phyloP scores from a whole-genome alignment of 2,329 filamentous ascomycete genomes.

The Phyllosticta citriasiana region DNA sequence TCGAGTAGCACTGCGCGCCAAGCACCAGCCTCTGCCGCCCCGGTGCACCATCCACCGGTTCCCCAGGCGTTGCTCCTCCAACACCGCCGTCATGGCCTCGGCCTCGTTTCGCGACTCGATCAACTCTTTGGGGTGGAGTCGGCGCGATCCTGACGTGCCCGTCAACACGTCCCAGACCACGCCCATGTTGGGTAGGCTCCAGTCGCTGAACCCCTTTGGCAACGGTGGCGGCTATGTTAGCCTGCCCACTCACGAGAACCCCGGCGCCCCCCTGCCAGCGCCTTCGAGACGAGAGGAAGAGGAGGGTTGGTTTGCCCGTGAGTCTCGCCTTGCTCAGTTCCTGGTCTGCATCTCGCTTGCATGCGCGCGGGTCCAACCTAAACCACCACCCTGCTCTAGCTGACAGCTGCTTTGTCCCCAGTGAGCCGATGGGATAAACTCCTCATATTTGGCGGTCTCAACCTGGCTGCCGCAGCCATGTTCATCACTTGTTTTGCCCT shows the following conservation, averaged over 20 bases:
- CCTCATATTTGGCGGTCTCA: slow-evolving; percentile 84
- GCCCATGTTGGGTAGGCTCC: slow-evolving; percentile 69
- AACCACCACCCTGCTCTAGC: slow-evolving; percentile 2
- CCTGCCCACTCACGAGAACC: slow-evolving; percentile 72
- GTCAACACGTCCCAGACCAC: slow-evolving; percentile 62
- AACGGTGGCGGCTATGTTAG: slow-evolving; percentile 81
- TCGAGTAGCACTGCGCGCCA: slow-evolving; percentile 5
- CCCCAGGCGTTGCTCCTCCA: background rate
- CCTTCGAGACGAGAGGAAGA: slow-evolving; percentile 82
- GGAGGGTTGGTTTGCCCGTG: slow-evolving; percentile 89
- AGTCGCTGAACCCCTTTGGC: slow-evolving; percentile 80
- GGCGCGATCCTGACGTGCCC: slow-evolving; percentile 66
- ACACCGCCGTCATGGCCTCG: slow-evolving; percentile 58
- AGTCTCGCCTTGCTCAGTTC: slow-evolving; percentile 44
- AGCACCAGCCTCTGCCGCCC: slow-evolving; percentile 8
- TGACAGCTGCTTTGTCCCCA: slow-evolving; percentile 30
- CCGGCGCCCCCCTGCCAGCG: slow-evolving; percentile 78
- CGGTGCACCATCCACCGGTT: slow-evolving; percentile 4
- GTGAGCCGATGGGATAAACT: slow-evolving; percentile 97
- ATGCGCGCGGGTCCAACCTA: slow-evolving; percentile 20
- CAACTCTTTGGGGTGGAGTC: slow-evolving; percentile 89
- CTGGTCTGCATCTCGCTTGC: slow-evolving; percentile 28
- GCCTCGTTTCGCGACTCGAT: slow-evolving; percentile 87
- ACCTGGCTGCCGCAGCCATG: slow-evolving; percentile 78
- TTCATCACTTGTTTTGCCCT: slow-evolving; percentile 90